Conservation (phyloP, 257 asterid genomes). For the Solanum acaule region DNA sequence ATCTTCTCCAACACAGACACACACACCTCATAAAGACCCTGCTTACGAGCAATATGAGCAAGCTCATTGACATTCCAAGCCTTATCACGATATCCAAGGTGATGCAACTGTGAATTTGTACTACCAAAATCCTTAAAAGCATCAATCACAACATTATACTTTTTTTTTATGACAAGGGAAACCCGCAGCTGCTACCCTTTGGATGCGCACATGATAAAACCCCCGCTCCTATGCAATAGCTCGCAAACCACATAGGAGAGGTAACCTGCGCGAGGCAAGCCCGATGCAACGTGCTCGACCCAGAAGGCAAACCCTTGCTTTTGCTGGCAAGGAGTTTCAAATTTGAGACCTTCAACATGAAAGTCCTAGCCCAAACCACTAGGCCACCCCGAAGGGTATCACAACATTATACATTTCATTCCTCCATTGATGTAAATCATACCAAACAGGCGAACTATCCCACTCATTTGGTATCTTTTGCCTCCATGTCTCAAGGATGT, state of each 20-base stretch:
- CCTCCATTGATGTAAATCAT: conserved; percentile 95
- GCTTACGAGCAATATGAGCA: conserved; percentile 93
- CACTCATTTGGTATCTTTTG: conserved; percentile 96
- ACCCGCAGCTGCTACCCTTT: too few species aligned
- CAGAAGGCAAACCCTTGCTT: too few species aligned
- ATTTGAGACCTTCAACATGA: too few species aligned
- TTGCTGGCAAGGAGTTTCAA: too few species aligned
- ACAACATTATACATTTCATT: conserved; percentile 78
- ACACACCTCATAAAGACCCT: conserved; percentile 83
- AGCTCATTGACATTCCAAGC: conserved; percentile 99
- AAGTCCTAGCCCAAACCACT: too few species aligned
- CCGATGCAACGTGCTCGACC: too few species aligned
- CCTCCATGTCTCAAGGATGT: conserved; percentile 98
- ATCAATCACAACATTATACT: conserved; percentile 46
- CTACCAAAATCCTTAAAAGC: conserved; percentile 78
- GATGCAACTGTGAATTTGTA: conserved; percentile 81
- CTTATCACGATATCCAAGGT: conserved; percentile 96
- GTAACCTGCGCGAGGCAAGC: too few species aligned
- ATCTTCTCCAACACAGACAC: conserved; percentile 85
- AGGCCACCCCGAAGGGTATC: too few species aligned
- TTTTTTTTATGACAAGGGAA: too few species aligned
- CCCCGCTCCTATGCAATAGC: too few species aligned
- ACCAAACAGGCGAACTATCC: conserved; percentile 98
- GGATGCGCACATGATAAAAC: too few species aligned
- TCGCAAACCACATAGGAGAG: too few species aligned